Evolutionary conservation across 257 asterid genomes (phyloP), one percentile per base, ranked within the genome.

Genomic region (Paraleonurus japonicus): DNA sequence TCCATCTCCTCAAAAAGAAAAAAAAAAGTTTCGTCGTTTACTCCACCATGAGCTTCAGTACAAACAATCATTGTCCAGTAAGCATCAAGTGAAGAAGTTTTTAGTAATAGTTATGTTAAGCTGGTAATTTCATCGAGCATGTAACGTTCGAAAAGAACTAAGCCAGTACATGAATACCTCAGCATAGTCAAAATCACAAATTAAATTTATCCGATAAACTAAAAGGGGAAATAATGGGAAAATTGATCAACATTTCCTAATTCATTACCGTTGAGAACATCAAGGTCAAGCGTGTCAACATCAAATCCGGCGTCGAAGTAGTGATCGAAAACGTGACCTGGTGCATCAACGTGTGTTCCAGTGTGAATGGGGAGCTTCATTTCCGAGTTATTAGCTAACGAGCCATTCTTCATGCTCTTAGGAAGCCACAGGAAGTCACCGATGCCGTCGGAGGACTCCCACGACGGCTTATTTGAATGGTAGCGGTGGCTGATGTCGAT

Each of bases 261-360:
- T 48, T 4, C 33, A 63, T 57, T 82, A 94, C 98, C 98, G 75
- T 95, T 95, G 20, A 92, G 90, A 59, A 89, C 95, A 28, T 86
- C 87, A 67, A 95, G 99, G 87, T 95, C 98, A 26, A 92, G 94
- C 69, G 99, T 85, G 63, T 95, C 98, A 20, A 92, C 95, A 48
- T 95, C 99, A 28, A 95, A 95, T 4, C 99, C 99, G 9, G 96
- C 95, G 71, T 92, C 97, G 39, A 81, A 89, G 65, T 95, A 95
- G 78, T 83, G 89, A 72, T 92, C 97, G 67, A 59, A 86, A 4
- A 89, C 95, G 75, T 95, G 99, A 0, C 97, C 99, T 3, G 99
- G 96, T 3, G 99, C 88, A 73, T 95, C 99, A 41, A 91, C 96
- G 76, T 95, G 99, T n/a, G 99, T 95, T 9, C 99, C 99, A 4